These are phyloP conservation scores for Aspergillus tamarii DNA, from an alignment of 2,329 filamentous ascomycete species.

Conservation along the genomic window DNA sequence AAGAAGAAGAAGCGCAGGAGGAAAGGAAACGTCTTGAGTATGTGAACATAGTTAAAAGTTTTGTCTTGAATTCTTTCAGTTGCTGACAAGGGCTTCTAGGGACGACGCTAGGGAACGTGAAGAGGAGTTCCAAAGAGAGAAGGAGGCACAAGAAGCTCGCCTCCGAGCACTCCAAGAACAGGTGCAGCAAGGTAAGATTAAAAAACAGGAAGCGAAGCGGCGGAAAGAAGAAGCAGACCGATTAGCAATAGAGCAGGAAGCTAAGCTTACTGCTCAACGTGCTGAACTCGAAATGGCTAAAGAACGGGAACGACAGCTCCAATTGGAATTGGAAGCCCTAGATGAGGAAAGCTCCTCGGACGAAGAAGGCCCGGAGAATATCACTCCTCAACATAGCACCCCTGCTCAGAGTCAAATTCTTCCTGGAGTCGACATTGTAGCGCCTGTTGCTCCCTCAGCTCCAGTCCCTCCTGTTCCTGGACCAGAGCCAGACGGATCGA, in stretches of 20 bases:
- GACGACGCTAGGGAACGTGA: slow-evolving; percentile 74
- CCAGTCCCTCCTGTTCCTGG: slow-evolving; percentile 30
- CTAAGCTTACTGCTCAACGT: slow-evolving; percentile 78
- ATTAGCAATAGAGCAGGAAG: slow-evolving; percentile 86
- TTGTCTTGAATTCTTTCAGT: neutral
- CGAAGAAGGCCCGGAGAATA: slow-evolving; percentile 75
- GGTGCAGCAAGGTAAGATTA: slow-evolving; percentile 88
- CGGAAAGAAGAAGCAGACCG: slow-evolving; percentile 85
- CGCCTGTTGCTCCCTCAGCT: slow-evolving; percentile 29
- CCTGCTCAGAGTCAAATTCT: slow-evolving; percentile 61
- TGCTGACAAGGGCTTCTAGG: slow-evolving; percentile 53
- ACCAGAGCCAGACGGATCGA: slow-evolving; percentile 54
- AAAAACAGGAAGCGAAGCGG: slow-evolving; percentile 95
- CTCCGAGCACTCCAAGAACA: slow-evolving; percentile 91
- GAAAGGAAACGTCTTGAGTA: slow-evolving; percentile 82
- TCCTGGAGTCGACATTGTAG: slow-evolving; percentile 38
- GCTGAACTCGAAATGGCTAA: slow-evolving; percentile 91
- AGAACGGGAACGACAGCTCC: slow-evolving; percentile 86
- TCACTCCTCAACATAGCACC: slow-evolving; percentile 64
- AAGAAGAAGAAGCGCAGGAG: slow-evolving; percentile 76
- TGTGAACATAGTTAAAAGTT: slow-evolving; percentile 47
- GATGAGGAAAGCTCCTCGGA: slow-evolving; percentile 78
- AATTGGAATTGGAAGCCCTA: slow-evolving; percentile 79
- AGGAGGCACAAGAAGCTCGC: slow-evolving; percentile 77
- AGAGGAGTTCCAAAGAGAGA: slow-evolving; percentile 77